These are phyloP conservation scores for Plasmodium vinckei DNA, from an alignment of 169 alveolate species.

Conservation along the genomic window DNA sequence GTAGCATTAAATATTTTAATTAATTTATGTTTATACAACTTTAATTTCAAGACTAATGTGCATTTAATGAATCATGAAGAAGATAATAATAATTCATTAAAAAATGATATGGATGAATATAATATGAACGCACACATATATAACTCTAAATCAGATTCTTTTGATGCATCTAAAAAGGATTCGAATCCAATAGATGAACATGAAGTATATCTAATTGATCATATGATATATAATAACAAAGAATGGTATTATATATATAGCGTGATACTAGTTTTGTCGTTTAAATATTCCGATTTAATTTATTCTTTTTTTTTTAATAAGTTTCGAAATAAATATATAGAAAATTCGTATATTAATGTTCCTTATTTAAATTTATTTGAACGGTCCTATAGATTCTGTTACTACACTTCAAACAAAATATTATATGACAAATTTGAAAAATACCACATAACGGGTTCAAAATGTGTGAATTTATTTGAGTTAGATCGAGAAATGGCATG, in stretches of 20 bases:
- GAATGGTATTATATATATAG: conserved; percentile 62
- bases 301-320: conserved; percentile 49
- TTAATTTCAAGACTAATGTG: conserved; percentile 34
- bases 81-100: conserved; percentile 5
- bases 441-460: background rate
- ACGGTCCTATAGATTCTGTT: conserved; percentile 47
- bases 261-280: conserved; percentile 34
- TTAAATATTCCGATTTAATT: conserved; percentile 18
- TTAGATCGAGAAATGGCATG: too few relatives aligned
- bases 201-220: conserved; percentile 34
- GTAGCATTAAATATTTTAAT: conserved; percentile 29
- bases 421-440: conserved; percentile 7
- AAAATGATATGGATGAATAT: conserved; percentile 12
- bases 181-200: conserved; percentile 9
- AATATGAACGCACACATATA: background rate
- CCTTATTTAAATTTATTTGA: conserved; percentile 68
- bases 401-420: conserved; percentile 26
- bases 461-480: too few relatives aligned
- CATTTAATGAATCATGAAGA: conserved; percentile 21
- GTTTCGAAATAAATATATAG: conserved; percentile 16
- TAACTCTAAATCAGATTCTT: background rate
- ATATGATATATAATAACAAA: conserved; percentile 46
- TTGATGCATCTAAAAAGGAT: conserved; percentile 7
- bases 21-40: conserved; percentile 54
- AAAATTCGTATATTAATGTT: conserved; percentile 16